A percentile compares a stretch with the other conserved stretches of the same genome.
Conservation (phyloP, 108 stramenopile genomes). For the Parmales sp. region DNA sequence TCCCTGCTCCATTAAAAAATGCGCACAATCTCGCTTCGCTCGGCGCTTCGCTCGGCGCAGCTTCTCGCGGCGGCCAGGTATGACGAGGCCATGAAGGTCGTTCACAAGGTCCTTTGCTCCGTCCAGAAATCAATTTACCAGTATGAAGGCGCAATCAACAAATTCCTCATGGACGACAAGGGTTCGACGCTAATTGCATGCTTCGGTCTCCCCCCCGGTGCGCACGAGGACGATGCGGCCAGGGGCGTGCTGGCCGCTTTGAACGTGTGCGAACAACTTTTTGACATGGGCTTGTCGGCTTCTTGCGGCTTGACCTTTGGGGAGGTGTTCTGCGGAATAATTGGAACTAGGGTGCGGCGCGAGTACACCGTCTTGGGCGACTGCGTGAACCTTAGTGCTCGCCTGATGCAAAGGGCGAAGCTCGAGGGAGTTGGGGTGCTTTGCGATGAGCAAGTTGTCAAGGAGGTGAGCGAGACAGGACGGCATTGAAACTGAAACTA, state of each 20-base stretch:
- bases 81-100: conserved; percentile 35
- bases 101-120: conserved; percentile 30
- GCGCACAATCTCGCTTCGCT: no score
- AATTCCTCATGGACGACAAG: conserved; percentile 60
- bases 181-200: conserved; percentile 47
- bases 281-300: conserved; percentile 31
- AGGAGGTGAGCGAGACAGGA: no score
- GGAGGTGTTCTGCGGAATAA: conserved; percentile 47
- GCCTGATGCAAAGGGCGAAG: conserved; percentile 37
- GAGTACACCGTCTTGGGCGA: conserved; percentile 53
- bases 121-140: conserved; percentile 39
- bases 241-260: conserved; percentile 37
- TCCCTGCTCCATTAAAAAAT: no score
- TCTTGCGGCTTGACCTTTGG: conserved; percentile 47
- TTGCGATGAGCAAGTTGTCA: no score
- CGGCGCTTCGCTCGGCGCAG: no score
- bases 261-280: conserved; percentile 19
- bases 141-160: conserved; percentile 45
- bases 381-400: conserved; percentile 44
- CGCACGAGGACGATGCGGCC: conserved; percentile 37
- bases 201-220: conserved; percentile 42
- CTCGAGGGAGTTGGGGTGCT: conserved; percentile 15
- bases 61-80: conserved; percentile 38
- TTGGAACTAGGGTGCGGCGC: conserved; percentile 32
- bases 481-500: not conserved